Conservation (phyloP, 768 basidiomycete species). For the Suillus fuscotomentosus region DNA sequence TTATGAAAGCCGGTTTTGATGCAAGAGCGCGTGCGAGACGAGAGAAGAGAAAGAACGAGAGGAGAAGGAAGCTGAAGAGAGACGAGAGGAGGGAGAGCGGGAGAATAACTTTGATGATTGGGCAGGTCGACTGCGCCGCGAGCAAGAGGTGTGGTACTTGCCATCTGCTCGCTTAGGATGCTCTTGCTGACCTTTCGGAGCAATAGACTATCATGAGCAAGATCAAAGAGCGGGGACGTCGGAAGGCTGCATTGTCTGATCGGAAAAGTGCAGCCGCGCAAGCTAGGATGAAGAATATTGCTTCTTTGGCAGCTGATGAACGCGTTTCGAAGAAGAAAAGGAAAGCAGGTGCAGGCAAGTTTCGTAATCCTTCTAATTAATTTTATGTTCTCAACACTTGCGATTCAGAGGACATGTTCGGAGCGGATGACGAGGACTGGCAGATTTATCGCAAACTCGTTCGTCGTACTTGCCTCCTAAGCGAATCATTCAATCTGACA, state of each 20-base stretch:
- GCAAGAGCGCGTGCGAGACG: slow-evolving; percentile 79
- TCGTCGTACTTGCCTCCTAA: slow-evolving; percentile 20
- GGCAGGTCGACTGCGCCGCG: slow-evolving; percentile 66
- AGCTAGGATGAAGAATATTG: slow-evolving; percentile 94
- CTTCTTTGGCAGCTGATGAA: slow-evolving; percentile 86
- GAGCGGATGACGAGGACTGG: slow-evolving; percentile 95
- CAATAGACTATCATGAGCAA: slow-evolving; percentile 71
- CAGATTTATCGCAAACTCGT: slow-evolving; percentile 97
- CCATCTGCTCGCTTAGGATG: not conserved
- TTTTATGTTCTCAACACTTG: slow-evolving; percentile 4
- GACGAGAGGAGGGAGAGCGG: slow-evolving; percentile 71
- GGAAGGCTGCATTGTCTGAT: slow-evolving; percentile 81
- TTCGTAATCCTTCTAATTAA: not conserved
- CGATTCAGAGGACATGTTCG: slow-evolving; percentile 82
- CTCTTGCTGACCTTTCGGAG: not conserved
- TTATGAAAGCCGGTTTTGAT: slow-evolving; percentile 92
- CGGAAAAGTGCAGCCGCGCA: slow-evolving; percentile 95
- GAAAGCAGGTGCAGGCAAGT: slow-evolving; percentile 74
- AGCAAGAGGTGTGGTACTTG: slow-evolving; percentile 68
- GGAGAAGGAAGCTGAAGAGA: slow-evolving; percentile 58
- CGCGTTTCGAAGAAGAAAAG: slow-evolving; percentile 81
- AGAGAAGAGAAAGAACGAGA: slow-evolving; percentile 88
- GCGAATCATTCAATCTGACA: not conserved
- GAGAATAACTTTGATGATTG: slow-evolving; percentile 70
- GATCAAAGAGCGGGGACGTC: slow-evolving; percentile 80